Conservation (phyloP, 495 filamentous ascomycete genomes). For the Pseudevernia furfuracea region DNA sequence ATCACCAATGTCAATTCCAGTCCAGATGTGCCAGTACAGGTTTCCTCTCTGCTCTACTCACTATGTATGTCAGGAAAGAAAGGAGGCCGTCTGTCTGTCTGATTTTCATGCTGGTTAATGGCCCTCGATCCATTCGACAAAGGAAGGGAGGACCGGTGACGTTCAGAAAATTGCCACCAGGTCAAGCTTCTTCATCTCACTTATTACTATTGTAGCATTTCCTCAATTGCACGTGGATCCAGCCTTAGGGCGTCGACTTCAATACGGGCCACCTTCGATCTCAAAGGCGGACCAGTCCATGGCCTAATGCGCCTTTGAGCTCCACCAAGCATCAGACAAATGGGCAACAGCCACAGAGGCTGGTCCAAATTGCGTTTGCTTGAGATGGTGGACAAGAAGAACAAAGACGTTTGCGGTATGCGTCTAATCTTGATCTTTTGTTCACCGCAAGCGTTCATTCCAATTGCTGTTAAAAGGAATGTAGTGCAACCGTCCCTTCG, state of each 20-base stretch:
- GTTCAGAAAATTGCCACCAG: not conserved
- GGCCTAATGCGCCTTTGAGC: not conserved
- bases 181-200: not conserved
- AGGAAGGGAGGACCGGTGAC: not conserved
- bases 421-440: slow-evolving; percentile 15
- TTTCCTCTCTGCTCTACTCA: no score
- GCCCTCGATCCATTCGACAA: not conserved
- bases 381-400: not conserved
- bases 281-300: not conserved
- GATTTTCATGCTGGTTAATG: not conserved
- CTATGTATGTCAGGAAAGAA: not conserved
- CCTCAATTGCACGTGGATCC: not conserved
- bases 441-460: slow-evolving; percentile 22
- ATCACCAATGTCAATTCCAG: not conserved
- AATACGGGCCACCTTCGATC: not conserved
- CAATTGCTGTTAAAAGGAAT: slow-evolving; percentile 9
- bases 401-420: not conserved
- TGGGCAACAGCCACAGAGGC: not conserved
- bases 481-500: slow-evolving; percentile 1
- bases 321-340: slow-evolving; percentile 1
- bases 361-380: not conserved
- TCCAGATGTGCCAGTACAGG: no score
- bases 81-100: not conserved
- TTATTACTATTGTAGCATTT: not conserved
- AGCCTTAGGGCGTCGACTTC: not conserved